Base-by-base conservation (phyloP, 192 early-diverging fungal species). In the Spizellomyces punctatus region DNA sequence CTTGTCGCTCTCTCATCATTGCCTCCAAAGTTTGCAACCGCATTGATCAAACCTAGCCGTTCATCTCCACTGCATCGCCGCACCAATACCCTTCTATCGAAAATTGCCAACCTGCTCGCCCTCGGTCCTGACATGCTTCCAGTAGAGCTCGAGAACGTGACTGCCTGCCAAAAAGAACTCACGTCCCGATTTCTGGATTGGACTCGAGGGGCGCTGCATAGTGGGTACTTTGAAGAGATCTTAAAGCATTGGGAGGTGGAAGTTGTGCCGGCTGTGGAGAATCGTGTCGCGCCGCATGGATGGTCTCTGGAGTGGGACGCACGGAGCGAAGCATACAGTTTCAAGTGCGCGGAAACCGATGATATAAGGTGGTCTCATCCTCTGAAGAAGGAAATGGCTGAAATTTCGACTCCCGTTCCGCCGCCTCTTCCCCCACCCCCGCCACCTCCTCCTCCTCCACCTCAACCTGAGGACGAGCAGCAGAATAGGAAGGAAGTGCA, bases 171-270 rank as follows among this genome's bases (percentile, higher is more conserved):
- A 19, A n/a, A 56, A 56, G 54, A 56, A 7, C 54, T 56, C 0
- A 22, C n/a, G n/a, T 19, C 22, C 22, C 54, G 54, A 6, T n/a
- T 22, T 5, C 6, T n/a, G n/a, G 54, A 56, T 22, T 56, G 54
- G 54, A 22, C 6, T n/a, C n/a, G 22, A 22, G 54, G 54, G n/a
- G 54, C 54, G n/a, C 54, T 56, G n/a, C 54, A 56, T 22, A 56
- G n/a, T 19, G 54, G 54, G 22, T 56, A 56, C 54, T 56, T 19
- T 7, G 54, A 5, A 56, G 54, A 56, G 22, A 22, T 56, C 54
- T 19, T 56, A n/a, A 56, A 56, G 54, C 54, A 56, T 56, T 56
- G 54, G 54, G 54, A 56, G 54, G n/a, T 6, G n/a, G n/a, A 56
- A 22, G n/a, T 56, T 22, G 54, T 22, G n/a, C 27, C 27, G 27